Evolutionary conservation across 192 early-diverging fungal species (phyloP), one percentile per base, ranked within the genome.

Genomic region (Pilobolus umbonatus): DNA sequence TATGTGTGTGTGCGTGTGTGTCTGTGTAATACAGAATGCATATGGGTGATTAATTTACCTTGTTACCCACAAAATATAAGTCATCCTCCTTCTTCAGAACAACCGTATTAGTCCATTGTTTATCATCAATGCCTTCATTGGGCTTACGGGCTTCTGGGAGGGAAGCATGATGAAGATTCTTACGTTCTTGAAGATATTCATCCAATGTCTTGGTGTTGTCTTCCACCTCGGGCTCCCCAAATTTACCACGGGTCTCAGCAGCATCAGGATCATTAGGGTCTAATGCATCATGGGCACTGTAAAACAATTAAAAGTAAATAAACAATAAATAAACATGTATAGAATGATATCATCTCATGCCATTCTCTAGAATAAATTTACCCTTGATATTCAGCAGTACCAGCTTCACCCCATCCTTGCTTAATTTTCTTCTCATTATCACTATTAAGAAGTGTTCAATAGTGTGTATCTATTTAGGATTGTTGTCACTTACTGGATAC

Each of bases 361-460:
- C 0, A 3, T 44, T 45, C 0, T 10, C 5, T 2, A 14, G 25
- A 15, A 49, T 49, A 15, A 3, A 66, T 69, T 58, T 68, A 68
- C 71, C 67, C 65, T 36, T 73, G 76, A 42, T 72, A 73, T 66
- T 86, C 79, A 57, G 82, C 68, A 53, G 73, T 70, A 31, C 76
- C 65, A 24, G 84, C 60, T 51, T 88, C 75, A 19, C 91, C 88
- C 89, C 90, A 91, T 26, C 81, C 84, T 68, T 85, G 83, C 62
- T 78, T 85, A 68, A 88, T 85, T 77, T 97, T 97, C 83, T 97
- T 97, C 34, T 87, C 87, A 45, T 84, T 86, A 68, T 93, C 92
- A 47, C 73, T 74, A 50, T 39, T 19, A 17, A 32, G 8, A 17
- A 51, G 17, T 30, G 31, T 17, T 43, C 19, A 46, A 2, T 17